phyloP scores from a whole-genome alignment of 768 basidiomycete species.

The Leccinum truebloodii region DNA sequence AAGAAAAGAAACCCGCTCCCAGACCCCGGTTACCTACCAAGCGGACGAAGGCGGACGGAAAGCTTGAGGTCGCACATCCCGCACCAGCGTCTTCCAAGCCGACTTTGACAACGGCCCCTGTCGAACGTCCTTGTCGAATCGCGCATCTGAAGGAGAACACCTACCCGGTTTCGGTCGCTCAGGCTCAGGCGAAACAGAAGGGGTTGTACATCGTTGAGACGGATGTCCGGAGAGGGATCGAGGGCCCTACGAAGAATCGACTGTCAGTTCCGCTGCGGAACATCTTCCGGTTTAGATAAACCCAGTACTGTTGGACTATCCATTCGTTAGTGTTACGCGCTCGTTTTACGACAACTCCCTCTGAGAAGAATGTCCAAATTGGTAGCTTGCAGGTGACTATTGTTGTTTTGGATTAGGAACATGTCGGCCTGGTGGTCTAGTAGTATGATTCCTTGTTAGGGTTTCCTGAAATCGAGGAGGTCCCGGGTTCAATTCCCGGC shows the following conservation, averaged over 20 bases:
- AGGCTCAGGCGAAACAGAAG: slow-evolving; percentile 18
- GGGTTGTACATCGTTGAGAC: slow-evolving; percentile 11
- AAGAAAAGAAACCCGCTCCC: slow-evolving; percentile 16
- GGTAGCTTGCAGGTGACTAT: background rate
- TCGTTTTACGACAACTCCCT: slow-evolving; percentile 9
- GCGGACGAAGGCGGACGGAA: slow-evolving; percentile 14
- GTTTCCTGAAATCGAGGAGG: slow-evolving; percentile 50
- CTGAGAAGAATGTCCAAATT: slow-evolving; percentile 3
- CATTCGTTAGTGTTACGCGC: slow-evolving; percentile 5
- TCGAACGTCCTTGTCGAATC: slow-evolving; percentile 21
- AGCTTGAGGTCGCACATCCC: slow-evolving; percentile 1
- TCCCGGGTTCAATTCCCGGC: slow-evolving; percentile 62
- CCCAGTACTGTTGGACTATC: background rate
- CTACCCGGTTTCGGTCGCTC: background rate
- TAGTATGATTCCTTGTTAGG: slow-evolving; percentile 58
- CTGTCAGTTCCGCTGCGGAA: slow-evolving; percentile 33
- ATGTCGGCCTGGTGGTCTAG: slow-evolving; percentile 50
- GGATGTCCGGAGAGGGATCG: slow-evolving; percentile 27
- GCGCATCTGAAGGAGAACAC: slow-evolving; percentile 19
- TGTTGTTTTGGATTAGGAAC: accelerated
- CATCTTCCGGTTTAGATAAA: slow-evolving; percentile 33
- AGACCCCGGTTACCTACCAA: slow-evolving; percentile 18
- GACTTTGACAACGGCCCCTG: background rate
- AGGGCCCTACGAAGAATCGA: slow-evolving; percentile 27
- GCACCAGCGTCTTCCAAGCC: slow-evolving; percentile 9